phyloP scores from a whole-genome alignment of 192 early-diverging fungal genomes.

The Mortierella alpina region DNA sequence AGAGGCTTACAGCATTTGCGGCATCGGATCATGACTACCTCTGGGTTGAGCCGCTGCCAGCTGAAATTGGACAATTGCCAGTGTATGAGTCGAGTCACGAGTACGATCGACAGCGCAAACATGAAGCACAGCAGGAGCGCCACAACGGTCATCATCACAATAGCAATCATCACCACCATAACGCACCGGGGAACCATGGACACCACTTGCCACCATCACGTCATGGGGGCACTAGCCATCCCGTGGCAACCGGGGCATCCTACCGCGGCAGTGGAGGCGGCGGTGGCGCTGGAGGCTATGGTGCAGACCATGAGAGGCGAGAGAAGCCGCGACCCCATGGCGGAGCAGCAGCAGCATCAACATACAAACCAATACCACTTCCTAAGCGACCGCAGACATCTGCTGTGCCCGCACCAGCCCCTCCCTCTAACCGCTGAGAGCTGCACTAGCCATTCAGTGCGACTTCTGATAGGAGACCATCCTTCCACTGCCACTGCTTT shows the following conservation, averaged over 20 bases:
- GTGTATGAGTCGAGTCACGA: slow-evolving; percentile 85
- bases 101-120: slow-evolving; percentile 70
- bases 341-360: not conserved
- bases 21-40: slow-evolving; percentile 90
- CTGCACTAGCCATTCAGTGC: not conserved
- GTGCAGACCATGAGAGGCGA: slow-evolving; percentile 27
- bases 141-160: slow-evolving; percentile 23
- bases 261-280: slow-evolving; percentile 10
- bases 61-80: slow-evolving; percentile 61
- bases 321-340: slow-evolving; percentile 30
- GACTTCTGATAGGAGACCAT: too few species aligned
- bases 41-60: slow-evolving; percentile 75
- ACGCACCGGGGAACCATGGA: slow-evolving; percentile 11
- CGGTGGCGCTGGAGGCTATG: slow-evolving; percentile 7
- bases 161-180: slow-evolving; percentile 15
- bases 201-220: slow-evolving; percentile 20
- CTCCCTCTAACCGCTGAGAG: slow-evolving; percentile 2
- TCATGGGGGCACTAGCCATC: slow-evolving; percentile 6
- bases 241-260: slow-evolving; percentile 11
- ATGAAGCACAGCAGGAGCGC: slow-evolving; percentile 42
- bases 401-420: slow-evolving; percentile 26
- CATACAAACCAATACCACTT: slow-evolving; percentile 42
- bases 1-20: slow-evolving; percentile 75
- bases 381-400: slow-evolving; percentile 31
- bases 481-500: too few species aligned